Percentiles rank a stretch among this genome's conserved stretches.
These are phyloP conservation scores for Herpotrichia juniperi DNA, from an alignment of 2,329 filamentous ascomycete species.

Conservation along the genomic window DNA sequence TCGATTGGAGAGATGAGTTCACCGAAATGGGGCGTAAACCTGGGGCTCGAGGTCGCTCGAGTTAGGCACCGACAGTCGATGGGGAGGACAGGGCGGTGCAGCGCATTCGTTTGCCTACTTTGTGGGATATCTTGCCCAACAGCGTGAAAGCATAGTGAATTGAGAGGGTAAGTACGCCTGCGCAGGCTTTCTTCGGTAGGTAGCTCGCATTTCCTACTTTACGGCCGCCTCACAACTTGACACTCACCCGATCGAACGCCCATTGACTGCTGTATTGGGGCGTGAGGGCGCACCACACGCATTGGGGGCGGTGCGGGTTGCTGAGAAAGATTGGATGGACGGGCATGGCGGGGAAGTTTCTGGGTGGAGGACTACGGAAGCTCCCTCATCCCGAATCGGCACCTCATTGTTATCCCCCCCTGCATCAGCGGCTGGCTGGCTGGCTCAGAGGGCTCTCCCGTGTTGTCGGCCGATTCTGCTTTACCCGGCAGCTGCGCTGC, in stretches of 20 bases:
- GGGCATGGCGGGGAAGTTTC: slow-evolving; percentile 27
- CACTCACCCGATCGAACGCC: neutral
- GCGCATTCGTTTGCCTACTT: slow-evolving; percentile 22
- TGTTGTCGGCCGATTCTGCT: neutral
- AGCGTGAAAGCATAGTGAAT: neutral
- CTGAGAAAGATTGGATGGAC: slow-evolving; percentile 19
- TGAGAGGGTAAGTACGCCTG: slow-evolving; percentile 12
- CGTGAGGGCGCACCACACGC: slow-evolving; percentile 13
- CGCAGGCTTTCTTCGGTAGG: slow-evolving; percentile 8
- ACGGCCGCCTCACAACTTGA: neutral
- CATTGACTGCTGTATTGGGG: neutral
- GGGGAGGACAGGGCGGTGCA: slow-evolving; percentile 29
- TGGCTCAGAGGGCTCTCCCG: neutral
- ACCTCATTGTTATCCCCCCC: slow-evolving; percentile 17
- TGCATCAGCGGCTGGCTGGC: slow-evolving; percentile 25
- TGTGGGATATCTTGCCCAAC: slow-evolving; percentile 7
- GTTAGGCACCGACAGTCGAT: slow-evolving; percentile 20
- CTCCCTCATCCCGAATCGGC: slow-evolving; percentile 17
- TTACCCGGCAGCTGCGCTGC: slow-evolving; percentile 31
- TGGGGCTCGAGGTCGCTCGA: slow-evolving; percentile 11
- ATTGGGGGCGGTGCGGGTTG: slow-evolving; percentile 37
- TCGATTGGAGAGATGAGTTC: slow-evolving; percentile 28
- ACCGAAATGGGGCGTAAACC: slow-evolving; percentile 32
- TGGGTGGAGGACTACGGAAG: slow-evolving; percentile 16
- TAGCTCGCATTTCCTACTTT: neutral